Evolutionary conservation across 1,139 yeast genomes (phyloP), one percentile per base, ranked within the genome.

Genomic region (Nakaseomyces uthaithaninus): DNA sequence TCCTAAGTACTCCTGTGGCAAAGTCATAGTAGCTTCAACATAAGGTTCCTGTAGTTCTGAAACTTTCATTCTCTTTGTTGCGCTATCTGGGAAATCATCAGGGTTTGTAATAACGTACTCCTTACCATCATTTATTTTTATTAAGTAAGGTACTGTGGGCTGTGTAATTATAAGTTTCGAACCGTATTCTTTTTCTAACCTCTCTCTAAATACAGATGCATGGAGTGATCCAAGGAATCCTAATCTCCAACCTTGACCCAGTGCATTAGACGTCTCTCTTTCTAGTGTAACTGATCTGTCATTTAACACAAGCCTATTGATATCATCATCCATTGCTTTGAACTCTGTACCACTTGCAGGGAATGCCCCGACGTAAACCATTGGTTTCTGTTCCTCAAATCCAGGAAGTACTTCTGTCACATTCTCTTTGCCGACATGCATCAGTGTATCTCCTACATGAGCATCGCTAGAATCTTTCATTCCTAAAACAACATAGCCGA

Each of bases 291-390:
- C 97, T 1, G 95, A 81, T 53, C 97, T 74, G 58, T 91, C 98
- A 56, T 91, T 91, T 45, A 91, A 68, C 1, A 89, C 94, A 47
- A 91, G 68, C 54, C 87, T 87, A 50, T 81, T 84, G 61, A 91
- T 78, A 59, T 87, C 84, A 52, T 91, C 97, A 54, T 91, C 95
- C 68, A 91, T 71, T 28, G 77, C 81, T 46, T 83, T 84, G 59
- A 89, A 91, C 52, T 89, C 95, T 1, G 82, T 74, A 3, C 95
- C 95, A 57, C 89, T 95, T 0, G 95, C 93, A 0, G 98, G 98
- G 54, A 87, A 91, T 0, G 98, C 98, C 7, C 98, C 98, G 34
- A 91, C 94, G 61, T 89, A 91, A 5, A 91, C 97, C 97, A 91
- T 91, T 1, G 98, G 96, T 59, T 91, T 89, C 1, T 94, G 89